A percentile compares a stretch with the other conserved stretches of the same genome.
Conservation (phyloP, 169 alveolate species). For the Eimeria acervulina region DNA sequence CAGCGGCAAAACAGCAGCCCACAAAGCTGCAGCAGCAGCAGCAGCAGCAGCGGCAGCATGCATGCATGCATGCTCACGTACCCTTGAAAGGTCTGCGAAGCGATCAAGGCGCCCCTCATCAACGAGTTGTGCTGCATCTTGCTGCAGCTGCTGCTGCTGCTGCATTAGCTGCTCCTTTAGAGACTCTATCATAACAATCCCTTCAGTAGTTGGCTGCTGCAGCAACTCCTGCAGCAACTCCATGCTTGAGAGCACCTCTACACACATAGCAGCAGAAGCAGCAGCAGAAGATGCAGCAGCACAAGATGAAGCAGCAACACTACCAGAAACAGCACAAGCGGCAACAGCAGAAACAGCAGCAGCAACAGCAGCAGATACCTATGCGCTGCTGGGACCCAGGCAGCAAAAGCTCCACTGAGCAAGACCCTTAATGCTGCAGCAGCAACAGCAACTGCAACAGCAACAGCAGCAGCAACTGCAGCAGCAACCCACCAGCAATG, state of each 20-base stretch:
- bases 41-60: conserved; percentile 24
- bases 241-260: conserved; percentile 49
- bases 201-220: conserved; percentile 47
- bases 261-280: conserved; percentile 10
- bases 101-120: conserved; percentile 31
- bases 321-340: no score
- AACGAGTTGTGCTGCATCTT: conserved; percentile 23
- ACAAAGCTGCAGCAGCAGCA: conserved; percentile 14
- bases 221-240: conserved; percentile 58
- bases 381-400: neutral
- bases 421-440: no score
- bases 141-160: conserved; percentile 35
- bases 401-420: no score
- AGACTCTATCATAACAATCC: neutral
- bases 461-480: neutral
- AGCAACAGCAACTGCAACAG: conserved; percentile 37
- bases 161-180: no score
- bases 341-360: no score
- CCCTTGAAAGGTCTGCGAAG: conserved; percentile 42
- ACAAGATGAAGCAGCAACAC: neutral
- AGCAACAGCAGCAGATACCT: no score
- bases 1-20: neutral
- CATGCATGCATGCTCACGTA: neutral
- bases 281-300: neutral
- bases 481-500: conserved; percentile 37